Evolutionary conservation across 176 grass and related monocot genomes (phyloP).

Genomic region (Aegilops bicornis): DNA sequence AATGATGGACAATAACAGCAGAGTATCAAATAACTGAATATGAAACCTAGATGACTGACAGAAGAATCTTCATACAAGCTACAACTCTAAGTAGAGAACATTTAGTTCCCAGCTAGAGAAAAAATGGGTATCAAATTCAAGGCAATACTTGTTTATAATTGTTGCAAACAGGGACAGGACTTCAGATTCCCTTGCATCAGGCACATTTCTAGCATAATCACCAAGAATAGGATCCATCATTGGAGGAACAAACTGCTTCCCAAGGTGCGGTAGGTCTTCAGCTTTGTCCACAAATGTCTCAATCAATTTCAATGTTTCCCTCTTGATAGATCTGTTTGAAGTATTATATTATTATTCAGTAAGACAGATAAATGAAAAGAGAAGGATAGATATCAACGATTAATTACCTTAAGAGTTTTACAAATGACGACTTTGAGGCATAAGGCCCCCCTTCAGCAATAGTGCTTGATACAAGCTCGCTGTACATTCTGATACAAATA

Average conservation of each 20-base stretch:
- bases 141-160: conserved; percentile 96
- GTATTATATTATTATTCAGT: conserved; percentile 25
- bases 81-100: neutral
- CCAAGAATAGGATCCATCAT: conserved; percentile 99
- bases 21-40: conserved; percentile 3
- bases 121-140: conserved; percentile 8
- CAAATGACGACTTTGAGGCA: conserved; percentile 96
- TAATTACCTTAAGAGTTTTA: conserved; percentile 84
- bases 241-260: conserved; percentile 97
- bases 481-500: conserved; percentile 88
- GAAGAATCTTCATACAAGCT: neutral
- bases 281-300: conserved; percentile 99
- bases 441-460: conserved; percentile 97
- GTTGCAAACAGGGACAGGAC: conserved; percentile 91
- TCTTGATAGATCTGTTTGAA: conserved; percentile 87
- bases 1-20: neutral
- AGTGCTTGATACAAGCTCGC: conserved; percentile 92
- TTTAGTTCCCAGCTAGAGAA: conserved; percentile 18
- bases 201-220: conserved; percentile 99
- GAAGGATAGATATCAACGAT: neutral
- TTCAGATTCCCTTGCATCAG: conserved; percentile 99
- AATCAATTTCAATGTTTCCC: conserved; percentile 96
- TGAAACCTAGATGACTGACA: conserved; percentile 8
- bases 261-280: conserved; percentile 93
- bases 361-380: conserved; percentile 5